These are phyloP conservation scores for Lachancea thermotolerans DNA, from an alignment of 805 yeast species.

Conservation along the genomic window DNA sequence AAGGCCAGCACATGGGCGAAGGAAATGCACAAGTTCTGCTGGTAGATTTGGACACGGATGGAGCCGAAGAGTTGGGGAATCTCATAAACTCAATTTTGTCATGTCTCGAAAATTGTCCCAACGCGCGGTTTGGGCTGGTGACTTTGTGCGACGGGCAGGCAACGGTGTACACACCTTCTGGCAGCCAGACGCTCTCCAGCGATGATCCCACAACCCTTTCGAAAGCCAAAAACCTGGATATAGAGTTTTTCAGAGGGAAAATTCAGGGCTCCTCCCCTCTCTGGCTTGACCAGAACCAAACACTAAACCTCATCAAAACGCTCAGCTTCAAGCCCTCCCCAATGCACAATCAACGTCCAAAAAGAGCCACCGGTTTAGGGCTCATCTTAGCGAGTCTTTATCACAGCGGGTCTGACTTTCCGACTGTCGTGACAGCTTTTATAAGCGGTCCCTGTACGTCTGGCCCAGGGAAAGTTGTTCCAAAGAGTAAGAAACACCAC, in stretches of 20 bases:
- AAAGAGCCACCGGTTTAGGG: conserved; percentile 17
- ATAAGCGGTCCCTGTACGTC: conserved; percentile 21
- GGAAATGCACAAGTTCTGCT: conserved; percentile 2
- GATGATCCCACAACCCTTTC: background rate
- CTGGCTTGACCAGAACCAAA: background rate
- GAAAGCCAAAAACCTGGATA: conserved; percentile 1
- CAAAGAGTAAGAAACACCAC: conserved; percentile 10
- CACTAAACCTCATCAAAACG: background rate
- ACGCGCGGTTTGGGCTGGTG: conserved; percentile 1
- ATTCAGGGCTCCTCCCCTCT: background rate
- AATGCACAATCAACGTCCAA: conserved; percentile 8
- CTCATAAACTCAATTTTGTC: background rate
- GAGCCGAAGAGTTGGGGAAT: conserved; percentile 8
- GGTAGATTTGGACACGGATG: conserved; percentile 10
- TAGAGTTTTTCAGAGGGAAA: too few species aligned
- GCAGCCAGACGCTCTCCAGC: background rate
- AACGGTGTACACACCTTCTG: background rate
- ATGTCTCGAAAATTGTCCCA: background rate
- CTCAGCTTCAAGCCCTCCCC: background rate
- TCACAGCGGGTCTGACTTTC: background rate
- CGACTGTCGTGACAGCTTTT: conserved; percentile 10
- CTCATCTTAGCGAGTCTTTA: conserved; percentile 13
- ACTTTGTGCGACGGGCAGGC: conserved; percentile 1
- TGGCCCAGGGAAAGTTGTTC: conserved; percentile 19
- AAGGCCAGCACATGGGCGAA: background rate